Evolutionary conservation across 768 basidiomycete genomes (phyloP).

Genomic region (Baorangia bicolor): DNA sequence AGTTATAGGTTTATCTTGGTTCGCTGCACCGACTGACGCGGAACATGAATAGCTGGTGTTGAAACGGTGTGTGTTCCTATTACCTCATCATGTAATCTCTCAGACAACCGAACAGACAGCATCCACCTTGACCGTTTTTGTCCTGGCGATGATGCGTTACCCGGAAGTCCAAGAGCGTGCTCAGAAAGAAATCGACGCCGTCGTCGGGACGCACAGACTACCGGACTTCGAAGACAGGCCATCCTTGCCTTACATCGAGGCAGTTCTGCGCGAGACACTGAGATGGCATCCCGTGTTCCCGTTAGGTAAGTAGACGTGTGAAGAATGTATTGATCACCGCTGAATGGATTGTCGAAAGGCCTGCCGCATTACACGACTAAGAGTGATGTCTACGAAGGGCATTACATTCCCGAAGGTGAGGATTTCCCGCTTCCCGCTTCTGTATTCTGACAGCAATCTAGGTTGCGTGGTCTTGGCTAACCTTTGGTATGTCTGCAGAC

Average conservation of each 20-base stretch:
- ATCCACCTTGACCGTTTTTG: constrained; percentile 31
- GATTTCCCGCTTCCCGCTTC: not conserved
- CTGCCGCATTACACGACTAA: constrained; percentile 28
- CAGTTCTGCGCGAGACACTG: constrained; percentile 36
- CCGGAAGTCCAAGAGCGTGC: constrained; percentile 36
- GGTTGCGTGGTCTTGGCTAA: constrained; percentile 32
- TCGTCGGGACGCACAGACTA: constrained; percentile 29
- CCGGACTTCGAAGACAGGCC: constrained; percentile 28
- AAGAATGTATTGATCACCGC: not conserved
- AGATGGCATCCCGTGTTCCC: constrained; percentile 36
- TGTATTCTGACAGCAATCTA: constrained; percentile 17
- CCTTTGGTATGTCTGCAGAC: constrained; percentile 22
- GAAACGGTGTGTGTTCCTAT: constrained; percentile 25
- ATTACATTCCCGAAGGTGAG: constrained; percentile 29
- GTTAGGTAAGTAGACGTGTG: constrained; percentile 18
- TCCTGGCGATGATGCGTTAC: constrained; percentile 36
- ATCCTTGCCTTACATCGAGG: constrained; percentile 32
- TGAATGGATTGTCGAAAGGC: constrained; percentile 15
- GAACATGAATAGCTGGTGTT: constrained; percentile 24
- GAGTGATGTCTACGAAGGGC: constrained; percentile 27
- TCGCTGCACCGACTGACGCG: constrained; percentile 2
- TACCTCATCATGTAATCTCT: not conserved
- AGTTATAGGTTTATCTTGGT: not conserved
- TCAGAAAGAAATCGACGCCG: constrained; percentile 34
- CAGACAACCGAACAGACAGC: constrained; percentile 25